A percentile compares a stretch with the other conserved stretches of the same genome.
Conservation (phyloP, 2,329 filamentous ascomycete genomes). For the Corinectria fuckeliana region DNA sequence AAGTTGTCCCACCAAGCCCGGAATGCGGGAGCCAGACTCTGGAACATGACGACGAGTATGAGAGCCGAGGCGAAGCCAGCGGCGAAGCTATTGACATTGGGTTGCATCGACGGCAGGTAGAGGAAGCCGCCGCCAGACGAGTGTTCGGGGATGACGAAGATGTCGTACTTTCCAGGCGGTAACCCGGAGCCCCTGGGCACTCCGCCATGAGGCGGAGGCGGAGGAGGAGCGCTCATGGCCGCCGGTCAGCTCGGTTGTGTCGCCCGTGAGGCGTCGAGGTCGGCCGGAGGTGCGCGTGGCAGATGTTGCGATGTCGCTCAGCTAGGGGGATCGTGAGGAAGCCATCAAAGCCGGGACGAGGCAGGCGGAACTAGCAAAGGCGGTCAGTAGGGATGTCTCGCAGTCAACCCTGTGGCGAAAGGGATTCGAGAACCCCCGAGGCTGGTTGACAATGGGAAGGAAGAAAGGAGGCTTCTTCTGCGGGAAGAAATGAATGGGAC, state of each 20-base stretch:
- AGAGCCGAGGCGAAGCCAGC: constrained; percentile 84
- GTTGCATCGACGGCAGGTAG: constrained; percentile 88
- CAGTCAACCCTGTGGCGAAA: neutral
- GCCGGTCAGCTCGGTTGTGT: constrained; percentile 30
- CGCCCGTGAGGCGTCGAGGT: constrained; percentile 14
- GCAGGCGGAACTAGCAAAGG: constrained; percentile 19
- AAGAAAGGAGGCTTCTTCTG: constrained; percentile 10
- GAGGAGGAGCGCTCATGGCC: constrained; percentile 69
- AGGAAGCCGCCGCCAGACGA: constrained; percentile 88
- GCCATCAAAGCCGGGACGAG: constrained; percentile 38
- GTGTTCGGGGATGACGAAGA: constrained; percentile 94
- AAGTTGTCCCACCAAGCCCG: constrained; percentile 76
- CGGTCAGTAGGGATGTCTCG: constrained; percentile 24
- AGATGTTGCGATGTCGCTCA: constrained; percentile 28
- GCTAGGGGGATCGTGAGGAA: constrained; percentile 38
- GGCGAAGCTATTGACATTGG: constrained; percentile 88
- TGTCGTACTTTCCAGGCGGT: constrained; percentile 92
- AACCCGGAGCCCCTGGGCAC: constrained; percentile 75
- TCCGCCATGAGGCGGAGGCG: constrained; percentile 84
- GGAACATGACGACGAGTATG: constrained; percentile 73
- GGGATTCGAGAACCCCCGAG: neutral
- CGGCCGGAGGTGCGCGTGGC: constrained; percentile 15
- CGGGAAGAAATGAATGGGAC: constrained; percentile 22
- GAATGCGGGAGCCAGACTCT: constrained; percentile 75
- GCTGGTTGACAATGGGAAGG: neutral